phyloP scores from a whole-genome alignment of 352 stramenopile species.

The Globisporangium cylindrosporum region DNA sequence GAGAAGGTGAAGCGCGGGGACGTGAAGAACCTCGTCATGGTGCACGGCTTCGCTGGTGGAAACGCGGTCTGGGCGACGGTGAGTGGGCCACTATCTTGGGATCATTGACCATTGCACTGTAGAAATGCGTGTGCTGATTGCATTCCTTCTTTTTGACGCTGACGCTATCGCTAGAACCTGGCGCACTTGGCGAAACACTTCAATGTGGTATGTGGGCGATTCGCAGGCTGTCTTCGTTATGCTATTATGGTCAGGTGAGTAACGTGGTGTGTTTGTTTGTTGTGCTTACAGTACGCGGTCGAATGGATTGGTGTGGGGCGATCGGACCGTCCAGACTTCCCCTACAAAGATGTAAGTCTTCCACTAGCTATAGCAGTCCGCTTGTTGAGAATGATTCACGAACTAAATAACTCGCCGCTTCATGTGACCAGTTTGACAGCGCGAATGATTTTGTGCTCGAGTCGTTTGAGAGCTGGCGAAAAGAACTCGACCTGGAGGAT shows the following conservation, averaged over 20 bases:
- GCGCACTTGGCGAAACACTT: conserved; percentile 72
- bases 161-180: conserved; percentile 44
- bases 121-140: conserved; percentile 2
- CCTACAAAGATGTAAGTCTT: conserved; percentile 56
- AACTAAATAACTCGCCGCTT: no score
- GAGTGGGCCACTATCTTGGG: neutral
- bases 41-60: conserved; percentile 77
- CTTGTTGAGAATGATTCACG: neutral
- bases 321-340: conserved; percentile 74
- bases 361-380: neutral
- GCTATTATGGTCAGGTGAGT: neutral
- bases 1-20: conserved; percentile 31
- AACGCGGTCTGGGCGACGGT: conserved; percentile 84
- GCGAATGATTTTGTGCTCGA: conserved; percentile 71
- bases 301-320: conserved; percentile 83
- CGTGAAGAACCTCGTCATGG: conserved; percentile 71
- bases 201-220: conserved; percentile 61
- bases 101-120: no score
- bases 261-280: neutral
- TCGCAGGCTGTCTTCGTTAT: neutral
- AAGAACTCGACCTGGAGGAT: conserved; percentile 64
- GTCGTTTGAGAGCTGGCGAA: conserved; percentile 71
- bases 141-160: conserved; percentile 6
- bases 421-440: conserved; percentile 62
- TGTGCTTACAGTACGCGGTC: conserved; percentile 59